Conservation (phyloP, 2,329 filamentous ascomycete species). For the Cordyceps militaris region DNA sequence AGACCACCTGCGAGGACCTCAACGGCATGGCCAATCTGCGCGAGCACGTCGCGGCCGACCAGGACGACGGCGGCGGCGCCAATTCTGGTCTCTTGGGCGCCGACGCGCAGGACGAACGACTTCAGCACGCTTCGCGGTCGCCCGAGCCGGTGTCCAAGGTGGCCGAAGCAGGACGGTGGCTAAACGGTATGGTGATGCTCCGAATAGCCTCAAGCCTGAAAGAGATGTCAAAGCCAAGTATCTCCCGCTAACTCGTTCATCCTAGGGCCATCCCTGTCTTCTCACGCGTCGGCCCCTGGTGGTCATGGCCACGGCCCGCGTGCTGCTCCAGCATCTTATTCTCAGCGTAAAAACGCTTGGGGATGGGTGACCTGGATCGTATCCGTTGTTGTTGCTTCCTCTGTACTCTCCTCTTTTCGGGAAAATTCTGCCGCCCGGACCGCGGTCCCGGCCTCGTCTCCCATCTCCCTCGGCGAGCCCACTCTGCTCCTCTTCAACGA, state of each 20-base stretch:
- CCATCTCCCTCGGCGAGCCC: neutral
- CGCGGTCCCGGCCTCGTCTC: neutral
- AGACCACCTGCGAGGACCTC: slow-evolving; percentile 48
- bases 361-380: slow-evolving; percentile 36
- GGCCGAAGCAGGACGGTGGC: slow-evolving; percentile 26
- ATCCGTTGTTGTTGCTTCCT: slow-evolving; percentile 34
- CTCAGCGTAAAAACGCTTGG: slow-evolving; percentile 27
- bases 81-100: slow-evolving; percentile 16
- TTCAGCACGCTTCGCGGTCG: slow-evolving; percentile 18
- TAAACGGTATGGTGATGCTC: slow-evolving; percentile 21
- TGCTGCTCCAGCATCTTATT: slow-evolving; percentile 23
- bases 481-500: slow-evolving; percentile 5
- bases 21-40: slow-evolving; percentile 48
- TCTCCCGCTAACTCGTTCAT: neutral
- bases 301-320: slow-evolving; percentile 34
- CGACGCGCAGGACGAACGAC: slow-evolving; percentile 22
- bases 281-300: slow-evolving; percentile 25
- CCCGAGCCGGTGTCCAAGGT: slow-evolving; percentile 15
- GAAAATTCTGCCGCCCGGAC: neutral
- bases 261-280: slow-evolving; percentile 26
- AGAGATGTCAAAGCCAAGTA: neutral
- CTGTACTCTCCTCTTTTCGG: slow-evolving; percentile 20
- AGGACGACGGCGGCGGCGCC: slow-evolving; percentile 26
- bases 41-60: slow-evolving; percentile 31
- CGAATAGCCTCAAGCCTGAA: too few relatives aligned